Base-by-base conservation (phyloP, 2,329 filamentous ascomycete genomes). In the Colletotrichum limetticola region DNA sequence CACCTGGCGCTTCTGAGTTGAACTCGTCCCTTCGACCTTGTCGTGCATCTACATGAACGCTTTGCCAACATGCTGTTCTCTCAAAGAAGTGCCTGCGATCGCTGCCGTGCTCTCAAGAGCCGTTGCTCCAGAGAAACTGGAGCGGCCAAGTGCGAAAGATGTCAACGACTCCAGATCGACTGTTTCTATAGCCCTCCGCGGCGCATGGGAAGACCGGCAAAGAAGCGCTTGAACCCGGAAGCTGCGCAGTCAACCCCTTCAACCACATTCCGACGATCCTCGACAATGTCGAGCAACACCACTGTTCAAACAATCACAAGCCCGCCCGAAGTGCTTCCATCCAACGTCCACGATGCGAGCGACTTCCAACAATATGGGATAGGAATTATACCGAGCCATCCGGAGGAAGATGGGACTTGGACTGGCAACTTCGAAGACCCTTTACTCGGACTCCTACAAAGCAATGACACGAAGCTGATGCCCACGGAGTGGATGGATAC, bases 71-170 rank as follows among this genome's bases (percentile, higher is more conserved):
- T 73, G 71, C 8, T 73, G 28, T 73, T 73, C 71, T 73, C 71
- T 30, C 71, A 73, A 53, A 66, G 71, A 71, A 73, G 71, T 53
- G 71, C 71, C n/a, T 73, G 71, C 60, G 71, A 73, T 35, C 71
- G 71, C 57, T 73, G 71, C 61, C 71, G 71, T n/a, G 71, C 71
- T 26, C 67, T 73, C 8, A 73, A 73, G 56, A 73, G 71, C 67
- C 60, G 71, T 4, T 73, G 71, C 49, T 73, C 71, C 5, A 56
- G 71, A 57, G 71, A 66, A 22, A 22, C 61, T 35, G 71, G 71
- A 28, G 49, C 66, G 12, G 56, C 67, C 8, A 73, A 73, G 35
- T 73, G 71, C 60, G 71, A 73, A 22, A 73, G 71, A 42, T 73
- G 71, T 26, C 71, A 73, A 26, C 66, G 71, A 12, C 71, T 73